Percentiles rank a stretch among this genome's conserved stretches.
phyloP scores from a whole-genome alignment of 768 basidiomycete species.

The Lentinula aciculospora region DNA sequence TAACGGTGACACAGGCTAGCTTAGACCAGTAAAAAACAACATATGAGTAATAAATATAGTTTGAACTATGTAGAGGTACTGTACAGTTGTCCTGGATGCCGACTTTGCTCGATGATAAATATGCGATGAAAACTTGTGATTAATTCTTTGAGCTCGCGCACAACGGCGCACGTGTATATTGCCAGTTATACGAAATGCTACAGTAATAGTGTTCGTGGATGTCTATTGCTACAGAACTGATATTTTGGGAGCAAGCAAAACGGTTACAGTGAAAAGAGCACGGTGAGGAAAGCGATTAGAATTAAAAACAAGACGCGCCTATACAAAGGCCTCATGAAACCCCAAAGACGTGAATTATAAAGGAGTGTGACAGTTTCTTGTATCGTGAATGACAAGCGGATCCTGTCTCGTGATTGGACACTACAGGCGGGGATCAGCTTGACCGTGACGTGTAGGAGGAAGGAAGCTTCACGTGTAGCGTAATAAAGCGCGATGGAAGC shows the following conservation, averaged over 20 bases:
- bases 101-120: too few species aligned
- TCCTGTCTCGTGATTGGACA: conserved; percentile 6
- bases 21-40: too few species aligned
- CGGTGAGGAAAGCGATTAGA: neutral
- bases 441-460: neutral
- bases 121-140: too few species aligned
- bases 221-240: conserved; percentile 29
- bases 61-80: too few species aligned
- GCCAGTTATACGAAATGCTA: conserved; percentile 28
- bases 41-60: too few species aligned
- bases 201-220: conserved; percentile 17
- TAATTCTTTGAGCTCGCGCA: conserved; percentile 17
- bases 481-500: neutral
- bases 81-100: too few species aligned
- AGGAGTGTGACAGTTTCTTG: conserved; percentile 8
- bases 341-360: conserved; percentile 6
- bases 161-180: conserved; percentile 27
- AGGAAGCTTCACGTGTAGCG: neutral
- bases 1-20: too few species aligned
- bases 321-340: conserved; percentile 8
- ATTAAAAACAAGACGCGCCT: conserved; percentile 11
- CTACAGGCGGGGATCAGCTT: conserved; percentile 1
- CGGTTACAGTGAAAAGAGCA: conserved; percentile 12
- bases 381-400: conserved; percentile 7
- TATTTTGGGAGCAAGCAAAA: conserved; percentile 11